These are phyloP conservation scores for Phyllosticta capitalensis DNA, from an alignment of 2,329 filamentous ascomycete species.

Conservation along the genomic window DNA sequence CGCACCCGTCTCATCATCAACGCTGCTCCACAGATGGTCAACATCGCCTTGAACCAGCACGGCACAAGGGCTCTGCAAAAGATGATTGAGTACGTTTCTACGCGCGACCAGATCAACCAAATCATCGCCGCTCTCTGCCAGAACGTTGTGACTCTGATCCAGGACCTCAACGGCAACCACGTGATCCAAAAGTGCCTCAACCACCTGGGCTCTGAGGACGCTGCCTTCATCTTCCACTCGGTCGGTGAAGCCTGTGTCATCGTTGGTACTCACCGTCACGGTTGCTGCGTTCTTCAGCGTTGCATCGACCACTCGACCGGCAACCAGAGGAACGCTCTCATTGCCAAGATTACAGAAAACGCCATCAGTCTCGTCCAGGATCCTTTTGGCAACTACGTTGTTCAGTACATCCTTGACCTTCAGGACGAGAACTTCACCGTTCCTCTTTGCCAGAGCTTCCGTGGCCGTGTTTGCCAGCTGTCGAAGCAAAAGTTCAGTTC, in stretches of 20 bases:
- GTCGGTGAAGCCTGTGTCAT: constrained; percentile 79
- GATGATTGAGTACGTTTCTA: constrained; percentile 97
- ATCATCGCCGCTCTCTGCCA: constrained; percentile 77
- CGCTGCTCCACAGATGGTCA: constrained; percentile 75
- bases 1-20: constrained; percentile 88
- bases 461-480: constrained; percentile 57
- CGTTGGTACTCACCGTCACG: constrained; percentile 93
- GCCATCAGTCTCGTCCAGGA: constrained; percentile 89
- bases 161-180: constrained; percentile 96
- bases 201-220: constrained; percentile 73
- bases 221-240: constrained; percentile 94
- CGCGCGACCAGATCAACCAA: constrained; percentile 68
- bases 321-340: constrained; percentile 77
- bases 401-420: constrained; percentile 95
- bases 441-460: constrained; percentile 74
- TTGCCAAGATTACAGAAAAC: constrained; percentile 76
- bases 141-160: constrained; percentile 86
- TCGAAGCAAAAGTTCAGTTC: constrained; percentile 99
- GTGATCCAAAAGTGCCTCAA: constrained; percentile 99
- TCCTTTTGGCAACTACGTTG: constrained; percentile 96
- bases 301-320: constrained; percentile 96
- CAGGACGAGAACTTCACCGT: constrained; percentile 82
- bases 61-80: constrained; percentile 94
- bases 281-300: constrained; percentile 93
- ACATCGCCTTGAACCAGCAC: constrained; percentile 93